Evolutionary conservation across 2,329 filamentous ascomycete species (phyloP).

Genomic region (Sporothrix protearum): DNA sequence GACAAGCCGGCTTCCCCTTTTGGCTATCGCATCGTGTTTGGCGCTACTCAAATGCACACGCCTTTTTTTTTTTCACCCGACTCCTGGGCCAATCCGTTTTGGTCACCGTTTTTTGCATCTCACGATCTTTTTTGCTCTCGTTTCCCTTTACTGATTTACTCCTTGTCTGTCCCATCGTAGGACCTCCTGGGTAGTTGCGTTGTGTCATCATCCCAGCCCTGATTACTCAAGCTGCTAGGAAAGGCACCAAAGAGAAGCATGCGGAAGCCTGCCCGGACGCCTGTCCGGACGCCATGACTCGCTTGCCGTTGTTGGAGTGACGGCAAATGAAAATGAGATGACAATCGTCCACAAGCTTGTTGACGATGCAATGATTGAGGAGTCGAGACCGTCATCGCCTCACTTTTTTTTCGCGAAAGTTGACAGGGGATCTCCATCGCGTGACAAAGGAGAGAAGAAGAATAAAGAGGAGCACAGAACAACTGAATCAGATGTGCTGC

Average conservation of each 20-base stretch:
- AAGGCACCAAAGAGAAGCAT: background rate
- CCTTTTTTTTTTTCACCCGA: background rate
- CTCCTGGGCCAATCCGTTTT: background rate
- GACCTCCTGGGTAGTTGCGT: background rate
- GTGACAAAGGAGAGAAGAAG: background rate
- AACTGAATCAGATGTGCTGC: background rate
- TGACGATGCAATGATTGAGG: background rate
- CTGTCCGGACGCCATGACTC: background rate
- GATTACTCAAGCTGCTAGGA: conserved; percentile 5
- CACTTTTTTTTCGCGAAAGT: background rate
- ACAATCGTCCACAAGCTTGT: background rate
- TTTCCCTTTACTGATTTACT: too few species aligned
- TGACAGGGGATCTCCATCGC: background rate
- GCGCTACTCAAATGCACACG: background rate
- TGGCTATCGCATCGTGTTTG: background rate
- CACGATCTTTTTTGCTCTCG: conserved; percentile 4
- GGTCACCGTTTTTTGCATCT: conserved; percentile 18
- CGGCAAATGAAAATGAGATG: background rate
- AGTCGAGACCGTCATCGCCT: background rate
- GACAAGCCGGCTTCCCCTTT: background rate
- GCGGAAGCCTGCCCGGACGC: background rate
- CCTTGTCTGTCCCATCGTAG: background rate
- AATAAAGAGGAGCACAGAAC: background rate
- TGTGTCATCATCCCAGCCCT: background rate
- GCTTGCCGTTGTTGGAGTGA: background rate